These are phyloP conservation scores for Rhodotorula sp. DNA, from an alignment of 1,284 basidiomycete genomes.

Conservation along the genomic window DNA sequence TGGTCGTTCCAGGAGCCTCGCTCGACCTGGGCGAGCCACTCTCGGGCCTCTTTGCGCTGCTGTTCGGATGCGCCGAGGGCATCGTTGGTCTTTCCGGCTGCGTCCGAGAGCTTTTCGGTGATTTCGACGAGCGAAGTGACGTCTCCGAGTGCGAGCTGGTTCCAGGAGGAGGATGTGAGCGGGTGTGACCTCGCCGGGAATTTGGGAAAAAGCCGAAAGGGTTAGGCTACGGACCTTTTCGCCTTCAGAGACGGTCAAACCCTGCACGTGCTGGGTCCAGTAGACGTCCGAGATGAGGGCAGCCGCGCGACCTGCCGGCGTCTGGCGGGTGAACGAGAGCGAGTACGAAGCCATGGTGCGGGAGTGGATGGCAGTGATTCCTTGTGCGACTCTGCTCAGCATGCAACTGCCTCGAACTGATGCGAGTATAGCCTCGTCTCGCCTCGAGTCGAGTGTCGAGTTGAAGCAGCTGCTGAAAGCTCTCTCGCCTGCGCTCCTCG, in stretches of 20 bases:
- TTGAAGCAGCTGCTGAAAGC: not conserved
- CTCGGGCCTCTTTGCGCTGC: slow-evolving; percentile 21
- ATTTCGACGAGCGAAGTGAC: slow-evolving; percentile 26
- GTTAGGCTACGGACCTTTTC: slow-evolving; percentile 27
- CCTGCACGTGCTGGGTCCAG: slow-evolving; percentile 28
- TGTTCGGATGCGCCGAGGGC: slow-evolving; percentile 35
- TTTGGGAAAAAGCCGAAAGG: too few species aligned
- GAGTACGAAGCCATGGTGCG: not conserved
- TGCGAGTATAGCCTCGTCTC: too few species aligned
- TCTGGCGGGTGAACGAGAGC: slow-evolving; percentile 11
- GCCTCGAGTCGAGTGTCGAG: not conserved
- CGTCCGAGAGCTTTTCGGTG: slow-evolving; percentile 33
- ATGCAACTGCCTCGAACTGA: too few species aligned
- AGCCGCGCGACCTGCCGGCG: slow-evolving; percentile 25
- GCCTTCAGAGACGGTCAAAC: slow-evolving; percentile 18
- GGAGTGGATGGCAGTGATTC: not conserved
- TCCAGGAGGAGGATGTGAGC: not conserved
- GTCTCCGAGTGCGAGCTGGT: slow-evolving; percentile 24
- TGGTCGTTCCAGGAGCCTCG: slow-evolving; percentile 10
- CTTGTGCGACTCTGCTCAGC: not conserved
- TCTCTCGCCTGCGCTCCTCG: not conserved
- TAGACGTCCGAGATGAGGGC: slow-evolving; percentile 33
- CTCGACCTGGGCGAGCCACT: slow-evolving; percentile 29
- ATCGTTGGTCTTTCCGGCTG: slow-evolving; percentile 39
- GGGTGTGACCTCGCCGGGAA: not conserved